Base-by-base conservation (phyloP, 2,329 filamentous ascomycete genomes). In the Penicillium frequentans region DNA sequence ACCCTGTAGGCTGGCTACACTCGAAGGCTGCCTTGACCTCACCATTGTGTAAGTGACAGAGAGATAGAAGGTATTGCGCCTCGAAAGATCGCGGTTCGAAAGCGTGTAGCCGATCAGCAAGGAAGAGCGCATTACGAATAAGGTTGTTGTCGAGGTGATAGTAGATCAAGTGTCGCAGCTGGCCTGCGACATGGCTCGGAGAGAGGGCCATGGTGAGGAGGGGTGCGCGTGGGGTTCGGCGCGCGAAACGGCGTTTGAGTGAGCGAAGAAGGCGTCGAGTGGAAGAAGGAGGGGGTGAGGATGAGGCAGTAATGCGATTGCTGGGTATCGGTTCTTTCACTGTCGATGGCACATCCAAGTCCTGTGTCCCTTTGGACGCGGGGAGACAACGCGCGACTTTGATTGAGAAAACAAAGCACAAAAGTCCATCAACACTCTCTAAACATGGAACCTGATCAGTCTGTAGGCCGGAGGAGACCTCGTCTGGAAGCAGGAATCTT, bases 61-160 rank as follows among this genome's bases (percentile, higher is more conserved):
- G 85, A 14, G 93, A 86, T 48, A 96, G 81, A 13, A 99, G 84
- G 72, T 96, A 93, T 46, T 86, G 82, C 29, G 91, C 88, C 75
- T 99, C 95, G 57, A 85, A 82, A 21, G 88, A 90, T 67, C 90
- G 87, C 24, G 89, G 86, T 68, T 98, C 93, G 67, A 93, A 90
- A 50, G 91, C 93, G 60, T 87, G 84, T 21, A 97, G 84, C 63
- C 95, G 87, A 70, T 93, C 91, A 58, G 95, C 90, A 60, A 96
- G 91, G 78, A 99, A 99, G 43, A 96, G 86, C 55, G 95, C 95
- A 72, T 96, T 98, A 55, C 93, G 87, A 70, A 90, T 83, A 37
- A 93, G 86, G 70, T 92, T 88, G 72, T 96, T 96, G 80, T 99
- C 95, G 73, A 99, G 86, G 71, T 88, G 83, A 72, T 89, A 88